phyloP scores from a whole-genome alignment of 164 flowering plant species.

The Aristolochia californica region DNA sequence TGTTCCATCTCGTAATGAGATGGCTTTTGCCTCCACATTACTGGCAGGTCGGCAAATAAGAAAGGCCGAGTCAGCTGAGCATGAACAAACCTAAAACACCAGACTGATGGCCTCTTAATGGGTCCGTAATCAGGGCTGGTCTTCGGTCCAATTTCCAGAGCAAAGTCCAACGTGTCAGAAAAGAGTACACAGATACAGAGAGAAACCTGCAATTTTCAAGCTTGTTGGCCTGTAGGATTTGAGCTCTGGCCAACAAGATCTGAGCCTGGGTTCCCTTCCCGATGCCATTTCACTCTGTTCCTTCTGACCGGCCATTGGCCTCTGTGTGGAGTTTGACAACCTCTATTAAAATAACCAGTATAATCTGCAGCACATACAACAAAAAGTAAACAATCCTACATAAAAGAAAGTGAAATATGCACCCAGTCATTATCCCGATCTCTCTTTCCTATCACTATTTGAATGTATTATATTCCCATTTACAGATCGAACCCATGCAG shows the following conservation, averaged over 20 bases:
- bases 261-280: slow-evolving; percentile 33
- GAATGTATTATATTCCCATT: slow-evolving; percentile 25
- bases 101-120: neutral
- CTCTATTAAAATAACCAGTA: slow-evolving; percentile 4
- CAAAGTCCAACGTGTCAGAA: slow-evolving; percentile 20
- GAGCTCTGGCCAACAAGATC: slow-evolving; percentile 15
- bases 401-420: slow-evolving; percentile 13
- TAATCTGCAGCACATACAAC: slow-evolving; percentile 28
- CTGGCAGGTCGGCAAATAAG: neutral
- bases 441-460: slow-evolving; percentile 21
- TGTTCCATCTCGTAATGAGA: too few species aligned
- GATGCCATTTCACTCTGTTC: slow-evolving; percentile 20
- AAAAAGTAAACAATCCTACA: slow-evolving; percentile 19
- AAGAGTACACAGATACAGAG: slow-evolving; percentile 23
- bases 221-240: slow-evolving; percentile 13
- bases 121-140: slow-evolving; percentile 32
- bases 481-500: slow-evolving; percentile 43
- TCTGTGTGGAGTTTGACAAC: slow-evolving; percentile 15
- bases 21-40: too few species aligned
- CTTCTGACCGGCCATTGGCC: slow-evolving; percentile 44
- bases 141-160: slow-evolving; percentile 49
- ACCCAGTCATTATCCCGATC: slow-evolving; percentile 20
- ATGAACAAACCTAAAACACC: neutral
- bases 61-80: neutral
- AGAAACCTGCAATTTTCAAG: slow-evolving; percentile 10